Evolutionary conservation across 805 yeast genomes (phyloP), one percentile per base, ranked within the genome.

Genomic region (Starmera pachycereana): DNA sequence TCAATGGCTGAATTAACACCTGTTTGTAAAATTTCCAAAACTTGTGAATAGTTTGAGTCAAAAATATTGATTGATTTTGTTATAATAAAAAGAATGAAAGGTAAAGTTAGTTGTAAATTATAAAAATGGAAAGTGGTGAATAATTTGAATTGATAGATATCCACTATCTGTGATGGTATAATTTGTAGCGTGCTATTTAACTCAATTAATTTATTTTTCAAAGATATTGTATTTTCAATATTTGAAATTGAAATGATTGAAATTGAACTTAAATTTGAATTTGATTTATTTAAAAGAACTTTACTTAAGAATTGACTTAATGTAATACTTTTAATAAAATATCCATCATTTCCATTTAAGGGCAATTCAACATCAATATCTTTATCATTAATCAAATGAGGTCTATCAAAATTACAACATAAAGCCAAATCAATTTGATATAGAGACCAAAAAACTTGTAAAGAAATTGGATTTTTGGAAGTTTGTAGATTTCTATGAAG

Each of bases 361-460:
- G 74, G 73, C 32, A 63, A 57, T 13, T 58, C 67, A 35, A 68
- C 55, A 45, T 65, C 71, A 35, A 68, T 65, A 32, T 69, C 74
- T 38, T 65, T 66, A 52, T 67, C 64, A 13, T 61, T 63, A 37
- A 69, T 57, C n/a, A 64, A 63, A 40, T 69, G 58, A 6, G 71
- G 66, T 33, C 74, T 53, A 12, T 74, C 76, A 52, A 70, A 65
- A 8, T 68, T 64, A 32, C 69, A 58, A 44, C 72, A 63, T 18
- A 68, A 41, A 0, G 63, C 53, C 31, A 65, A 54, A 45, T 69
- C 75, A 28, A 53, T 51, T 38, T 66, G 68, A 32, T 66, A 61
- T 28, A 71, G 40, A 0, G 74, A 57, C 74, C 76, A 71, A 40
- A 58, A 53, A 2, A 57, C 38, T 35, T 56, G 60, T 7, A 51